These are phyloP conservation scores for Russula emetica DNA, from an alignment of 768 basidiomycete genomes.

Conservation along the genomic window DNA sequence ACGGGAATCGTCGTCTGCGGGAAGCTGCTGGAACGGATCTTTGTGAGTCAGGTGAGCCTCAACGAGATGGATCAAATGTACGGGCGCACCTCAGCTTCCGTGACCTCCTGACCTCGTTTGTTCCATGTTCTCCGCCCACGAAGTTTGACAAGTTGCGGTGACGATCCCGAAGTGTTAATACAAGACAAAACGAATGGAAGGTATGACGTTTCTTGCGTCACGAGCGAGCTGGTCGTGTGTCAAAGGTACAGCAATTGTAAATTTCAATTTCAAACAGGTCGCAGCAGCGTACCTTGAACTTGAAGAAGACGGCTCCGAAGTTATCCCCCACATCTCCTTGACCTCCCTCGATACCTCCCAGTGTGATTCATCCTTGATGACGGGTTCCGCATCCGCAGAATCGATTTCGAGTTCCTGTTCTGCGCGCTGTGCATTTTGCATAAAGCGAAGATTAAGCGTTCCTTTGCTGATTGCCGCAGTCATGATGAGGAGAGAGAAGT, in stretches of 20 bases:
- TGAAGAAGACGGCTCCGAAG: slow-evolving; percentile 3
- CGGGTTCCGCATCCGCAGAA: background rate
- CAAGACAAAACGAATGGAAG: slow-evolving; percentile 25
- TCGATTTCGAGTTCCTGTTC: background rate
- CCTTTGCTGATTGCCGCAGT: slow-evolving; percentile 23
- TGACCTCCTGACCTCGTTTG: slow-evolving; percentile 28
- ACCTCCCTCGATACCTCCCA: slow-evolving; percentile 25
- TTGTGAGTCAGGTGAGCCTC: slow-evolving; percentile 13
- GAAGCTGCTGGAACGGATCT: slow-evolving; percentile 20
- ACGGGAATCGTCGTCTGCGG: slow-evolving; percentile 15
- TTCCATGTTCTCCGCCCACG: slow-evolving; percentile 27
- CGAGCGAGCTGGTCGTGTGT: slow-evolving; percentile 11
- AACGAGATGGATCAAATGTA: background rate
- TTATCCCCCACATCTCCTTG: slow-evolving; percentile 22
- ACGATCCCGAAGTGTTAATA: slow-evolving; percentile 22
- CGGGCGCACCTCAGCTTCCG: slow-evolving; percentile 16
- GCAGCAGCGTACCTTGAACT: slow-evolving; percentile 17
- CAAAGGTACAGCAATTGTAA: background rate
- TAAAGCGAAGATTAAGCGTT: slow-evolving; percentile 27
- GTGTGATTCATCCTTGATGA: slow-evolving; percentile 18
- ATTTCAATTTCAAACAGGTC: background rate
- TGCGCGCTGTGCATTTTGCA: slow-evolving; percentile 22
- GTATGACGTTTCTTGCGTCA: slow-evolving; percentile 26
- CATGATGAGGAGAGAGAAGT: slow-evolving; percentile 4
- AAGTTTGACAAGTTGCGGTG: slow-evolving; percentile 17